Evolutionary conservation across 108 stramenopile species (phyloP), one percentile per base, ranked within the genome.

Genomic region (Tribonema minus): DNA sequence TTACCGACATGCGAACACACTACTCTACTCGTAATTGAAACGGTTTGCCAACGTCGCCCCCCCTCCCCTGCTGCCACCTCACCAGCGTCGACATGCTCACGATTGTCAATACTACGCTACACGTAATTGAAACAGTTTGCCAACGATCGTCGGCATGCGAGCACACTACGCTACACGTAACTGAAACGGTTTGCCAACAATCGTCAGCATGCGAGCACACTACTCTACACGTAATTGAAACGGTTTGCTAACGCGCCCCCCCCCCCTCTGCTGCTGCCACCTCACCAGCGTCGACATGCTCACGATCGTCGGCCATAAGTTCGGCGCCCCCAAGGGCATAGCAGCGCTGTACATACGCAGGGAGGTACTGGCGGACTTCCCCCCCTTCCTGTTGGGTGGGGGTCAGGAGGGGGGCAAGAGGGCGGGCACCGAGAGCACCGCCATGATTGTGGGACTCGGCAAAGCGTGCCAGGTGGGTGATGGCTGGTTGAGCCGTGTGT

Each of bases 291-390:
- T 91, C 46, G 96, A 98, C 75, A 91, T 95, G 92, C 80, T 99
- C 35, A 95, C 94, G 6, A 60, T 99, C 32, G 98, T 96, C 7
- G 98, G 98, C 28, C 98, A 99, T 86, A 99, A 97, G 83, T 90
- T 95, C 67, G 96, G 96, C 30, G 96, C 94, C 9, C 95, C 96
- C 41, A 96, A 96, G 75, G 97, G 97, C 3, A 86, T 97, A 67
- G 96, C 91, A 0, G 93, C 93, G 4, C 87, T 98, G 58, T 95
- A 94, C 61, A 88, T 94, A 3, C 87, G 93, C 35, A 85, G 86
- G 0, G 82, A 81, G 26, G 46, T 54, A 54, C 35, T 67, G 12
- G 90, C 85, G 71, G n/a, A n/a, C n/a, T 67, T 90, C 0, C 38
- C 80, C 26, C 86, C 86, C 0, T 69, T 87, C 27, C 62, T 80